Conservation (phyloP, 2,329 filamentous ascomycete genomes). For the Fusarium pilosicola region DNA sequence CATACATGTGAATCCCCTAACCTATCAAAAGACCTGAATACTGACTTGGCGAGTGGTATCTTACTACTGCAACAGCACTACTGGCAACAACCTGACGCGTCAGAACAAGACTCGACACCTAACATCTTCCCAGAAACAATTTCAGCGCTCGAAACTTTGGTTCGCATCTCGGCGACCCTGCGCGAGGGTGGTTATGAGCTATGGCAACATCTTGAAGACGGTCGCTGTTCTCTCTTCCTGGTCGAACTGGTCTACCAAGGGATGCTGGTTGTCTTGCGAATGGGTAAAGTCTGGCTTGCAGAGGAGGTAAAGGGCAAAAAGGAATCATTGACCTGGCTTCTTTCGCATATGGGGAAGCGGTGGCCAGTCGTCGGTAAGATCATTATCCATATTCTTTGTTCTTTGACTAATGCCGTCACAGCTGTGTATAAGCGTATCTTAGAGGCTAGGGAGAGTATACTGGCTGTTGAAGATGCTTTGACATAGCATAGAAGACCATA, state of each 20-base stretch:
- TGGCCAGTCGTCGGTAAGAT: neutral
- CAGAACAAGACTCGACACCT: neutral
- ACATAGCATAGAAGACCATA: fast-evolving
- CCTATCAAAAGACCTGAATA: too few relatives aligned
- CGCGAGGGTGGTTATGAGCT: neutral
- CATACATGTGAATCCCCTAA: neutral
- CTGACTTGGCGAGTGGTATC: neutral
- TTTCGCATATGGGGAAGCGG: neutral
- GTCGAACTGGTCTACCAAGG: neutral
- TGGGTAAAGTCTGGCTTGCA: neutral
- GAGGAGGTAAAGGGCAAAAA: neutral
- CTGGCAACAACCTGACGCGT: neutral
- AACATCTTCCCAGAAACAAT: neutral
- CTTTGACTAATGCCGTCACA: fast-evolving
- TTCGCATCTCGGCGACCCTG: neutral
- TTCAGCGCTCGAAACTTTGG: neutral
- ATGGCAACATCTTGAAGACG: neutral
- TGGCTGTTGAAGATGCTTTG: neutral
- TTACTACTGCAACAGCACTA: neutral
- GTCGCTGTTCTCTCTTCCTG: neutral
- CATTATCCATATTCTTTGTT: fast-evolving
- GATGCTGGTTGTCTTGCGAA: neutral
- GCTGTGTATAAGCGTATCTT: neutral
- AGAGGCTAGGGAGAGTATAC: neutral
- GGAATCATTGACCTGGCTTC: neutral